Percentiles rank a stretch among this genome's conserved stretches.
These are phyloP conservation scores for Dendrostoma leiphaemia DNA, from an alignment of 2,329 filamentous ascomycete genomes.

Conservation along the genomic window DNA sequence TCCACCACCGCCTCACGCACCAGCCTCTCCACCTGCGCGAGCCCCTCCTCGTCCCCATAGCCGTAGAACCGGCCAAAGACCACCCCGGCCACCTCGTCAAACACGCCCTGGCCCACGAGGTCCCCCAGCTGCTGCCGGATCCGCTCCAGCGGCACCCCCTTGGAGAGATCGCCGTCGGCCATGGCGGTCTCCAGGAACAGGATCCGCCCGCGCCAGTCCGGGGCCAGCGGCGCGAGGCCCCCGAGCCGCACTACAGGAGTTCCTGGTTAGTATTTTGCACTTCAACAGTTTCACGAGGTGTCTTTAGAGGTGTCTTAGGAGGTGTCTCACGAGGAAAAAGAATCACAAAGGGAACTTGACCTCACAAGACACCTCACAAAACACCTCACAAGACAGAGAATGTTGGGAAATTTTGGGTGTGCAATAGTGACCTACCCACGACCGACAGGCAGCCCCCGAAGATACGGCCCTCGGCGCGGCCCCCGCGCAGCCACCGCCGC, in stretches of 20 bases:
- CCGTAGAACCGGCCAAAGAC: constrained; percentile 41
- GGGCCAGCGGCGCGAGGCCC: constrained; percentile 31
- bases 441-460: constrained; percentile 42
- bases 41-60: constrained; percentile 32
- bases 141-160: constrained; percentile 19
- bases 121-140: constrained; percentile 37
- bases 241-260: constrained; percentile 34
- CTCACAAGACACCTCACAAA: too few species aligned
- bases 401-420: too few species aligned
- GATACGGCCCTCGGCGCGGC: constrained; percentile 38
- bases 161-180: constrained; percentile 25
- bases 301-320: too few species aligned
- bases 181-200: constrained; percentile 41
- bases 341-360: too few species aligned
- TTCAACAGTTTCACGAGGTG: too few species aligned
- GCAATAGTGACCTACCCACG: too few species aligned
- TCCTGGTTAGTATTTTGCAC: too few species aligned
- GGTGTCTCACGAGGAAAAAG: too few species aligned
- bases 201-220: constrained; percentile 36
- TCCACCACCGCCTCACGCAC: constrained; percentile 35
- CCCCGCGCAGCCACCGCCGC: constrained; percentile 37
- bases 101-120: constrained; percentile 38
- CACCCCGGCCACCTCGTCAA: constrained; percentile 38
- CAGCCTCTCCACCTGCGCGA: constrained; percentile 27
- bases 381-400: too few species aligned